Evolutionary conservation across 495 filamentous ascomycete species (phyloP).

Genomic region (Penicillium cataractarum): DNA sequence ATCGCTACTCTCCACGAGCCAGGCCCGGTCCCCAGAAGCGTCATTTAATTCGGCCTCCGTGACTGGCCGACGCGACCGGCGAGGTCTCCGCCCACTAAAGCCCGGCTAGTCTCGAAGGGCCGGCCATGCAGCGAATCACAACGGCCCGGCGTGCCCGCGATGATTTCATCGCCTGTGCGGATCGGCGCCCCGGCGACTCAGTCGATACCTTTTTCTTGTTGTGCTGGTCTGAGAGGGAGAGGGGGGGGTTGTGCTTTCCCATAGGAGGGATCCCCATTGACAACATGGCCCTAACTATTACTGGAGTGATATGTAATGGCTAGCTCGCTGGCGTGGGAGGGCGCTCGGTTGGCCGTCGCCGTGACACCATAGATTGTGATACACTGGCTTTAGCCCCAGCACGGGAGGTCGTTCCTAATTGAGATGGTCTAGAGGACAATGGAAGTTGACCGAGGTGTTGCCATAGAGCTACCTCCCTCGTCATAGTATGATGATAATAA

Average conservation of each 20-base stretch:
- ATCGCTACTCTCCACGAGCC: conserved; percentile 17
- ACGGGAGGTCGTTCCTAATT: conserved; percentile 6
- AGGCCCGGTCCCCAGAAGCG: conserved; percentile 25
- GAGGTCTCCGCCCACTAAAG: conserved; percentile 22
- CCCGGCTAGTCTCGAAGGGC: conserved; percentile 16
- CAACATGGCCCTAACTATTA: not conserved
- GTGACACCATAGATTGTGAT: conserved; percentile 5
- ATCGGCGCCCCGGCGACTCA: conserved; percentile 13
- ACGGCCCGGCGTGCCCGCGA: conserved; percentile 18
- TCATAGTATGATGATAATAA: not conserved
- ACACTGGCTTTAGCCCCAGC: conserved; percentile 1
- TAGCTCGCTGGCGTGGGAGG: not conserved
- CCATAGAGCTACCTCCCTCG: not conserved
- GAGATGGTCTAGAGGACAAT: conserved; percentile 1
- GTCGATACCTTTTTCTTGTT: not conserved
- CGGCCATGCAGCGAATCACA: conserved; percentile 27
- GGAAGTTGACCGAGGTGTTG: conserved; percentile 15
- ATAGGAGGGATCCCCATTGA: not conserved
- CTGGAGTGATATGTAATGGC: not conserved
- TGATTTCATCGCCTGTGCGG: conserved; percentile 28
- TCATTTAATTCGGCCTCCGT: conserved; percentile 32
- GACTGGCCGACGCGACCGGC: conserved; percentile 20
- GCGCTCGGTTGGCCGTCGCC: not conserved
- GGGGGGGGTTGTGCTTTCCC: not conserved
- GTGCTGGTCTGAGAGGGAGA: too few relatives aligned